Conservation (phyloP, 129 eudicot species). For the Escallonia herrerae region DNA sequence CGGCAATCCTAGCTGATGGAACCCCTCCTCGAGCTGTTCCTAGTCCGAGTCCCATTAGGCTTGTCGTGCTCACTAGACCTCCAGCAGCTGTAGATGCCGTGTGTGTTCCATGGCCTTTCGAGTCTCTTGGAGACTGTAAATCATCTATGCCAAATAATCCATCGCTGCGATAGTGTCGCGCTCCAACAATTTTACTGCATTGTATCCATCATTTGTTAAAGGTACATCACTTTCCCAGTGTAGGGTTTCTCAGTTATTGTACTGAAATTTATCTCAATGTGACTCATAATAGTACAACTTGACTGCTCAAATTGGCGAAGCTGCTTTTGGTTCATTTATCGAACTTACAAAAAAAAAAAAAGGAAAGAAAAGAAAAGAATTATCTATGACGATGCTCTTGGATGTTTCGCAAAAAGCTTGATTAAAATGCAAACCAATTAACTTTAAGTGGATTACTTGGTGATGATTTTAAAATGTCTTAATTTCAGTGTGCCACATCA, state of each 20-base stretch:
- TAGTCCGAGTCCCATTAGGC: slow-evolving; percentile 20
- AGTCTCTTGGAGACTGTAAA: slow-evolving; percentile 33
- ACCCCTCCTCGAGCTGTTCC: slow-evolving; percentile 58
- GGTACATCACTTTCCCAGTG: too few species aligned
- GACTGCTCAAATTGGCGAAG: too few species aligned
- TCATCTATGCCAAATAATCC: slow-evolving; percentile 6
- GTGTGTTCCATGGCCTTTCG: slow-evolving; percentile 42
- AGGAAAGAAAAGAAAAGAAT: too few species aligned
- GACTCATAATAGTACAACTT: not conserved
- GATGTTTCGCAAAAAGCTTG: too few species aligned
- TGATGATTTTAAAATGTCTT: too few species aligned
- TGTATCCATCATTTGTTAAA: not conserved
- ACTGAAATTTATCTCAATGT: too few species aligned
- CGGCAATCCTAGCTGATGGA: slow-evolving; percentile 36
- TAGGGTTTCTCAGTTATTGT: not conserved
- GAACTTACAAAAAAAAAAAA: too few species aligned
- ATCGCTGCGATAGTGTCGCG: slow-evolving; percentile 17
- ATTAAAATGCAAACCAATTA: too few species aligned
- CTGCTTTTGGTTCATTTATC: too few species aligned
- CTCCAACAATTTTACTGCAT: slow-evolving; percentile 42
- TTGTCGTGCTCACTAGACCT: slow-evolving; percentile 19
- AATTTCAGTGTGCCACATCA: too few species aligned
- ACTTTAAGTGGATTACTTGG: too few species aligned
- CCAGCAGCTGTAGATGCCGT: slow-evolving; percentile 46
- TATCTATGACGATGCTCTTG: too few species aligned